A percentile compares a stretch with the other conserved stretches of the same genome.
Evolutionary conservation across 2,329 filamentous ascomycete genomes (phyloP).

Genomic region (Fusarium sp.): DNA sequence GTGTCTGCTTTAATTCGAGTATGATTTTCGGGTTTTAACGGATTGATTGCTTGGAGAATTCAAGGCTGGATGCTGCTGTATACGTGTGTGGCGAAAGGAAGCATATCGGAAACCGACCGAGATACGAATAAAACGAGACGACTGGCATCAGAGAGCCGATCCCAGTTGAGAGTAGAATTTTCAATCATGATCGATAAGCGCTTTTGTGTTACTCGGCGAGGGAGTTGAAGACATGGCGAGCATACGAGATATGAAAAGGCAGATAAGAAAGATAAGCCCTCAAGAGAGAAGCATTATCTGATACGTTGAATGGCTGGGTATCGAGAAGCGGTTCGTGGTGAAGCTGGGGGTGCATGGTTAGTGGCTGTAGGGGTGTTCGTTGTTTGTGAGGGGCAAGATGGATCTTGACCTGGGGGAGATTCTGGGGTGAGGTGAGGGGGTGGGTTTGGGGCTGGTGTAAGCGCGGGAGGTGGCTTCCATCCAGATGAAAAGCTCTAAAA

Average conservation of each 20-base stretch:
- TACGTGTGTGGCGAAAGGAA: slow-evolving; percentile 30
- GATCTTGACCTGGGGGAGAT: slow-evolving; percentile 30
- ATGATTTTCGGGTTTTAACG: slow-evolving; percentile 25
- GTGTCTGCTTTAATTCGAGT: slow-evolving; percentile 10
- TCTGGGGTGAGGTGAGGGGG: slow-evolving; percentile 30
- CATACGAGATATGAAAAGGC: slow-evolving; percentile 17
- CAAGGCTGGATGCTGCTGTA: background rate
- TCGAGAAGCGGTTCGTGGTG: slow-evolving; percentile 6
- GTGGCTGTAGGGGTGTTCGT: slow-evolving; percentile 7
- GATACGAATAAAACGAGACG: slow-evolving; percentile 29
- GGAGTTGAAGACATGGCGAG: slow-evolving; percentile 27
- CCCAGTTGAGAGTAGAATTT: background rate
- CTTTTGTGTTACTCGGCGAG: slow-evolving; percentile 23
- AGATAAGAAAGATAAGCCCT: slow-evolving; percentile 37
- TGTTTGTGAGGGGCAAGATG: slow-evolving; percentile 23
- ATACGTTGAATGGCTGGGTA: slow-evolving; percentile 8
- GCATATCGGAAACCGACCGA: slow-evolving; percentile 40
- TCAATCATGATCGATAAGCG: slow-evolving; percentile 30
- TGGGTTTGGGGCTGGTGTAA: slow-evolving; percentile 20
- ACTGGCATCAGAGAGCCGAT: slow-evolving; percentile 16
- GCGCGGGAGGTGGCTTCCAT: slow-evolving; percentile 22
- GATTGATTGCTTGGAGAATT: slow-evolving; percentile 6
- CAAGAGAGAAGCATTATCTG: background rate
- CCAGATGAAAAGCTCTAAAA: slow-evolving; percentile 1
- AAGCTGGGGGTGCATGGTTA: slow-evolving; percentile 29